Conservation (phyloP, 305 asterid genomes). For the Andrographis paniculata region DNA sequence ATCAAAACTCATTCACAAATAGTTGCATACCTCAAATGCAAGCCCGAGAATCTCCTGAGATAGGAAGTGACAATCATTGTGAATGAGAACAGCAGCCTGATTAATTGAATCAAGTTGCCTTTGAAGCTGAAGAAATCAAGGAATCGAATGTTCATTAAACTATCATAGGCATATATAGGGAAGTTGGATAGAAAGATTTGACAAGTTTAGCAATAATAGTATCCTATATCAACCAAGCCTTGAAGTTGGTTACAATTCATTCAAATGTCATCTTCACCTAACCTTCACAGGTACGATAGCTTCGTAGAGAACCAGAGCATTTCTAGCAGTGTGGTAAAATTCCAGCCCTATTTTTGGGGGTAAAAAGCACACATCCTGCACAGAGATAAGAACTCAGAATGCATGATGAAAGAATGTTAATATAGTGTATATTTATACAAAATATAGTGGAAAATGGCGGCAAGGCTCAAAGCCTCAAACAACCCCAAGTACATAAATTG, state of each 20-base stretch:
- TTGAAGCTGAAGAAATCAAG: slow-evolving; percentile 53
- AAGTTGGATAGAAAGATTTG: slow-evolving; percentile 3
- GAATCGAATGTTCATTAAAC: slow-evolving; percentile 9
- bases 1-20: slow-evolving; percentile 6
- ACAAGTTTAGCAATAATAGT: neutral
- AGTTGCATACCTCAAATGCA: slow-evolving; percentile 69
- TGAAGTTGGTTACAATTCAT: slow-evolving; percentile 2
- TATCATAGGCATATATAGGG: slow-evolving; percentile 7
- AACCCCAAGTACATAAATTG: neutral
- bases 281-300: slow-evolving; percentile 90
- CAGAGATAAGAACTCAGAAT: neutral
- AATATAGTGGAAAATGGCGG: neutral
- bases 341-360: slow-evolving; percentile 84
- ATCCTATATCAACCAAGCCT: neutral
- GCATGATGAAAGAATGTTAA: neutral
- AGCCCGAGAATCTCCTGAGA: slow-evolving; percentile 94
- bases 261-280: slow-evolving; percentile 26
- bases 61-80: slow-evolving; percentile 85
- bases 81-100: slow-evolving; percentile 88
- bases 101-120: slow-evolving; percentile 81
- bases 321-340: slow-evolving; percentile 80
- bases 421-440: neutral
- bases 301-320: slow-evolving; percentile 80
- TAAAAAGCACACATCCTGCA: slow-evolving; percentile 81
- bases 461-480: neutral